Percentiles rank a stretch among this genome's conserved stretches.
Evolutionary conservation across 345 rosid species (phyloP).

Genomic region (Erysimum cheiranthoides): DNA sequence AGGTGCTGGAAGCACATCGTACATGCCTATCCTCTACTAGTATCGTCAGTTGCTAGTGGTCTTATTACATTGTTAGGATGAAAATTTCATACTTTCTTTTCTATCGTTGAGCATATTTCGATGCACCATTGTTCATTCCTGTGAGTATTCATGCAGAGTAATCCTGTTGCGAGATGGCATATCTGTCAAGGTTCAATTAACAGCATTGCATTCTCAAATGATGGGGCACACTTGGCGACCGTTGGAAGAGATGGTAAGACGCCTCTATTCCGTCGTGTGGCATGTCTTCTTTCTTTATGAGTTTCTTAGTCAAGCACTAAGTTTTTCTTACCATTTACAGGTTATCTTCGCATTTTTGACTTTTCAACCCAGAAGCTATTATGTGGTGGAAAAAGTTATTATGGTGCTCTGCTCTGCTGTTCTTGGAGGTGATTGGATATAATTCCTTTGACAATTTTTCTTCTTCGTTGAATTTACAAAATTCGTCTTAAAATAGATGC

Average conservation of each 20-base stretch:
- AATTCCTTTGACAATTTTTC: conserved; percentile 49
- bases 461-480: conserved; percentile 50
- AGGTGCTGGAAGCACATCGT: conserved; percentile 8
- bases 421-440: conserved; percentile 46
- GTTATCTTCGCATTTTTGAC: conserved; percentile 93
- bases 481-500: neutral
- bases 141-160: conserved; percentile 69
- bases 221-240: conserved; percentile 86
- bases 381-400: conserved; percentile 49
- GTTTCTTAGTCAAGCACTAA: conserved; percentile 3
- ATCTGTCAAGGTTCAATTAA: conserved; percentile 93
- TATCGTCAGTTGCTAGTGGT: conserved; percentile 21
- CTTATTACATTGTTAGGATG: neutral
- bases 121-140: conserved; percentile 34
- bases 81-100: conserved; percentile 23
- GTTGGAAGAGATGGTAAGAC: conserved; percentile 97
- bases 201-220: conserved; percentile 83
- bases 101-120: conserved; percentile 17
- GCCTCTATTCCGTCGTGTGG: neutral
- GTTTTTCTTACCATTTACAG: conserved; percentile 51
- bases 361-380: conserved; percentile 52
- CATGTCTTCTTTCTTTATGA: conserved; percentile 17
- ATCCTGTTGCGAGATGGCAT: conserved; percentile 99
- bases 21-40: neutral
- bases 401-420: conserved; percentile 49